Evolutionary conservation across 768 basidiomycete genomes (phyloP), one percentile per base, ranked within the genome.

Genomic region (Terana coerulea): DNA sequence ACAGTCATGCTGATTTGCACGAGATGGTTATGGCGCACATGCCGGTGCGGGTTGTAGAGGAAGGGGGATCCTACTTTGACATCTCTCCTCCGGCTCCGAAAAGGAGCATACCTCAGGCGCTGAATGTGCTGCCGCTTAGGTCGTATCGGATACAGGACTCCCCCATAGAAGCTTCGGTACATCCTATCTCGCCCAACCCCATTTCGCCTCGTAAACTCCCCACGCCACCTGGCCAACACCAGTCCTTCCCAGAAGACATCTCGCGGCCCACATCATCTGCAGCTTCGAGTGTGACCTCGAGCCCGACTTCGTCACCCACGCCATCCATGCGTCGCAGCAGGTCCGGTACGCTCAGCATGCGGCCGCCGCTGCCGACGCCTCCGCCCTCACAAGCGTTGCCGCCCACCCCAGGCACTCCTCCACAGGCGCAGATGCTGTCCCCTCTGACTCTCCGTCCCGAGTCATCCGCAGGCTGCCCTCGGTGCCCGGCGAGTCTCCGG

Each of bases 361-460:
- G 25, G 36, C 55, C 52, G 7, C 51, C 61, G 24, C 47, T 50
- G 17, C 53, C 55, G 31, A 34, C 43, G n/a, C 49, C 49, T 17
- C 43, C 54, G 8, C 29, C 53, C 65, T 53, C 39, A n/a, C n/a
- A n/a, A n/a, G n/a, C n/a, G 37, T 12, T 40, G 10, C 25, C 24
- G 7, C 39, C 39, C 34, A 41, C 42, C n/a, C 47, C 30, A 7
- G 25, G 21, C 17, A 22, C 21, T 30, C 36, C 49, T 25, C 34
- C 53, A 35, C 67, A 50, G 39, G 48, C 59, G 40, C 46, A 55
- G 60, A 21, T 55, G 54, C 22, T 61, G 63, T 25, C 49, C 64
- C 33, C 61, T 0, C 60, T 59, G 39, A 59, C 39, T 33, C 48
- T 14, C 48, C 50, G 12, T 34, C 51, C 21, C 50, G 40, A 11